phyloP scores from a whole-genome alignment of 805 yeast species.

The Kluyveromyces siamensis region DNA sequence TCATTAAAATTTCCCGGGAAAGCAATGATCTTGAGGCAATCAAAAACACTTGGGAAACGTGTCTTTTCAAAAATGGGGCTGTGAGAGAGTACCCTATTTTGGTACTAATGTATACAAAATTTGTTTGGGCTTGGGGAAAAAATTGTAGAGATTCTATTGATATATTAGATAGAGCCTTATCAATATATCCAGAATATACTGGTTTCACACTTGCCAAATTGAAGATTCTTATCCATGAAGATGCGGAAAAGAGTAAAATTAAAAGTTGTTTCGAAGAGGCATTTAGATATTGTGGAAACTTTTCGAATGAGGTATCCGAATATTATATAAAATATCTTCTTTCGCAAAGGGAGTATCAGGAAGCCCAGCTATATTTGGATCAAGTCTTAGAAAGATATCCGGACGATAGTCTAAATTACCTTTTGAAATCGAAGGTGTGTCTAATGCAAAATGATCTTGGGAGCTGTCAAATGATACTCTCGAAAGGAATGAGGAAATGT shows the following conservation, averaged over 20 bases:
- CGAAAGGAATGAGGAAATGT: conserved; percentile 40
- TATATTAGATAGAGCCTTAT: conserved; percentile 42
- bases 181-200: conserved; percentile 36
- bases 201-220: conserved; percentile 66
- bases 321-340: conserved; percentile 49
- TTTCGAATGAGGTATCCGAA: conserved; percentile 42
- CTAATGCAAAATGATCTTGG: conserved; percentile 3
- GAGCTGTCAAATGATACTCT: conserved; percentile 40
- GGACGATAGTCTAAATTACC: background rate
- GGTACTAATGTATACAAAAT: conserved; percentile 65
- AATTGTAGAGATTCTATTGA: conserved; percentile 44
- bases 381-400: background rate
- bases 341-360: conserved; percentile 25
- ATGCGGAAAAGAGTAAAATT: conserved; percentile 29
- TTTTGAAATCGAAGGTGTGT: background rate
- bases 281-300: background rate
- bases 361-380: conserved; percentile 23
- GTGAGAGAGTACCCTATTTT: conserved; percentile 45
- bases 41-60: conserved; percentile 41
- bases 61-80: conserved; percentile 31
- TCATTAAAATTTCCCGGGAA: conserved; percentile 31
- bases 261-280: background rate
- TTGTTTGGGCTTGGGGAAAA: conserved; percentile 42
- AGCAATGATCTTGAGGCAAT: conserved; percentile 25
- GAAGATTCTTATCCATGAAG: conserved; percentile 44